Conservation (phyloP, 2,329 filamentous ascomycete species). For the Paraphaeosphaeria minitans region DNA sequence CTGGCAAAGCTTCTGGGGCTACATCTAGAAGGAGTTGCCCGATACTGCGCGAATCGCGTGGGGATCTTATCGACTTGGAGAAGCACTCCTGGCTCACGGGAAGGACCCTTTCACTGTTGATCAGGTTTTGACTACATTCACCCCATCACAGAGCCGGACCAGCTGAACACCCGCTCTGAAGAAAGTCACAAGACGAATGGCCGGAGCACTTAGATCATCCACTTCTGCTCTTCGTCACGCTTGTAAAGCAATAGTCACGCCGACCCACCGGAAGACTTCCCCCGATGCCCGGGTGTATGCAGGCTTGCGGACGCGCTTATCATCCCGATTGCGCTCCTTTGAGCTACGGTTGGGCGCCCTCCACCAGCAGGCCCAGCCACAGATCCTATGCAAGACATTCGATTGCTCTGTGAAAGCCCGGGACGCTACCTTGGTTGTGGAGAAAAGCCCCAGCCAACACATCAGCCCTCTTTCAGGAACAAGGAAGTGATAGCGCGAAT, state of each 20-base stretch:
- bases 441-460: background rate
- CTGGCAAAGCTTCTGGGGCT: background rate
- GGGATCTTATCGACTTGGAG: background rate
- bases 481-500: background rate
- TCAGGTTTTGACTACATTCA: background rate
- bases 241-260: background rate
- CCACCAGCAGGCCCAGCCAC: background rate
- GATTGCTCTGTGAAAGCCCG: background rate
- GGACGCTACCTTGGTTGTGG: background rate
- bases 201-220: background rate
- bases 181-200: background rate
- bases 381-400: constrained; percentile 2
- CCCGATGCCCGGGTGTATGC: background rate
- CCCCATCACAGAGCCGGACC: background rate
- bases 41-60: background rate
- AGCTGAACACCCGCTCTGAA: background rate
- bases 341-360: background rate
- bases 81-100: background rate
- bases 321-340: background rate
- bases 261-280: background rate
- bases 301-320: background rate
- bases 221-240: background rate
- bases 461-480: background rate
- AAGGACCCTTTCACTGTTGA: background rate
- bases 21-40: background rate